Evolutionary conservation across 768 basidiomycete genomes (phyloP).

Genomic region (Holtermanniella nyarrowii): DNA sequence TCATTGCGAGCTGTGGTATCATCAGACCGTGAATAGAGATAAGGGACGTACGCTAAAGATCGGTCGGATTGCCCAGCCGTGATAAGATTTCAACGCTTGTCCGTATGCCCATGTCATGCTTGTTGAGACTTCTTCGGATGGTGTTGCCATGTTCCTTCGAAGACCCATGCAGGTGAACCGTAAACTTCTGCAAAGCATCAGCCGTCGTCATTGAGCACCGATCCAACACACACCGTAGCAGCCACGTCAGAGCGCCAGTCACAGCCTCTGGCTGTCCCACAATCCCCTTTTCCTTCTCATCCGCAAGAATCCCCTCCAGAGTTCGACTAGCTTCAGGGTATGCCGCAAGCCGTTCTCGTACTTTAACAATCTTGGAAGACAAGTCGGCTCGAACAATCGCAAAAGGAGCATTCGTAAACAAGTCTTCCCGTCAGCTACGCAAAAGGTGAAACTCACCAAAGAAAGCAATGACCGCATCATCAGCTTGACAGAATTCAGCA

Average conservation of each 20-base stretch:
- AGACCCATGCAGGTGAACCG: conserved; percentile 5
- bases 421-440: background rate
- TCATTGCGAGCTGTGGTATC: conserved; percentile 53
- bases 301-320: too few relatives aligned
- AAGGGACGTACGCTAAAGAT: background rate
- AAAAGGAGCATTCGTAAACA: conserved; percentile 7
- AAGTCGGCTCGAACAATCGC: conserved; percentile 6
- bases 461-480: conserved; percentile 4
- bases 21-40: background rate
- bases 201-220: background rate
- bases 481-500: conserved; percentile 2
- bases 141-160: conserved; percentile 2
- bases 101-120: conserved; percentile 7
- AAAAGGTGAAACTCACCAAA: conserved; percentile 1
- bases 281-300: background rate
- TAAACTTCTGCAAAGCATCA: conserved; percentile 1
- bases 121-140: conserved; percentile 5
- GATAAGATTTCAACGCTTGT: conserved; percentile 4
- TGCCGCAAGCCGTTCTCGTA: conserved; percentile 2
- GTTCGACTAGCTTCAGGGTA: too few relatives aligned
- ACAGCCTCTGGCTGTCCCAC: background rate
- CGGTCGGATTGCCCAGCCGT: conserved; percentile 3
- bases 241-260: conserved; percentile 5
- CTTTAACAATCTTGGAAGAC: conserved; percentile 1
- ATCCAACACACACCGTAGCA: conserved; percentile 2